A percentile compares a stretch with the other conserved stretches of the same genome.
These are phyloP conservation scores for Psidium friedrichsthalianum DNA, from an alignment of 345 rosid species.

Conservation along the genomic window DNA sequence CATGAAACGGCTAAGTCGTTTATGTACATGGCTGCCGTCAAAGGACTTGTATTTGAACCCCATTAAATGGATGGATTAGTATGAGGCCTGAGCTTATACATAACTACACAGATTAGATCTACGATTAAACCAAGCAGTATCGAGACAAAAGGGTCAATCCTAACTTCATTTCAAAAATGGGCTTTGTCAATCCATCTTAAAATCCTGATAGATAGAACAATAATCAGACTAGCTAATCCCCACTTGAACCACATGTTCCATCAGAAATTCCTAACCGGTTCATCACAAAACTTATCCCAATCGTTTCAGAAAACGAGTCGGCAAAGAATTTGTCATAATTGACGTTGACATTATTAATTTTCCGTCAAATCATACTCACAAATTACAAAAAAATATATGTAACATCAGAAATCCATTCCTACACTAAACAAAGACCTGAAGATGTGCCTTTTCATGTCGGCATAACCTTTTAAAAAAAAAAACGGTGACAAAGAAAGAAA, in stretches of 20 bases:
- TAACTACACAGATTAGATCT: background rate
- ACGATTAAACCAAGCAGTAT: background rate
- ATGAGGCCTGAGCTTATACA: background rate
- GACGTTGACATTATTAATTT: background rate
- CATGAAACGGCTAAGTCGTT: background rate
- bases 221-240: background rate
- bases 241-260: background rate
- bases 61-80: background rate
- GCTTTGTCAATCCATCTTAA: background rate
- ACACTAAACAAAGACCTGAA: background rate
- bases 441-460: background rate
- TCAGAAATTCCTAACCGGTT: background rate
- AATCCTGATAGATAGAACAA: background rate
- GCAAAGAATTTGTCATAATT: background rate
- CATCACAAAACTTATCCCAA: background rate
- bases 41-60: background rate
- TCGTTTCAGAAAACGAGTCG: background rate
- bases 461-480: background rate
- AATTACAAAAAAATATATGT: background rate
- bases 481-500: background rate
- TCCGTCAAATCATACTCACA: background rate
- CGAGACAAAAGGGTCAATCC: background rate
- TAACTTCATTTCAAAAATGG: background rate
- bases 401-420: background rate
- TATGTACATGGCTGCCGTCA: background rate